These are phyloP conservation scores for Discostella pseudostelligera DNA, from an alignment of 108 stramenopile genomes.

Conservation along the genomic window DNA sequence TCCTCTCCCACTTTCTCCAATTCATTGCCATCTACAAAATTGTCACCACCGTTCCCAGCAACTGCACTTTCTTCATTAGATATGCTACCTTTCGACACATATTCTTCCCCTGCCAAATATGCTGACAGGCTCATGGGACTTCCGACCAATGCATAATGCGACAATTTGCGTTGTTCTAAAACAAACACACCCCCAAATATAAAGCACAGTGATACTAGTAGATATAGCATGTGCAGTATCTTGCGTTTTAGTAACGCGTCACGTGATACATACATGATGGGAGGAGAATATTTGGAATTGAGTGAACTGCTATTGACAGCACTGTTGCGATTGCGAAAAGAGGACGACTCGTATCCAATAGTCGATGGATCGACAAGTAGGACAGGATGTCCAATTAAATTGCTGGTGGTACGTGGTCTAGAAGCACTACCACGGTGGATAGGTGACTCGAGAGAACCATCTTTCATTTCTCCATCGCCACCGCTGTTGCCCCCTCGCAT, in stretches of 20 bases:
- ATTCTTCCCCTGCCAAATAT: constrained; percentile 30
- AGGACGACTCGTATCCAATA: constrained; percentile 25
- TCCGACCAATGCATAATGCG: constrained; percentile 38
- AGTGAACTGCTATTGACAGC: neutral
- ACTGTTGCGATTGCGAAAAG: constrained; percentile 9
- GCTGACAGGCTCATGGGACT: constrained; percentile 38
- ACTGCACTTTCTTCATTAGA: neutral
- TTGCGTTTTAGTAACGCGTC: constrained; percentile 17
- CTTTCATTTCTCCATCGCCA: neutral
- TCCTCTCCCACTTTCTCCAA: neutral
- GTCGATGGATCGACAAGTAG: constrained; percentile 31
- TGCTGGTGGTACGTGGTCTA: constrained; percentile 4
- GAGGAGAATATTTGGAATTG: neutral
- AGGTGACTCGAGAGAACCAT: neutral
- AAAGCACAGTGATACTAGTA: constrained; percentile 12
- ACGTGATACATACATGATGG: constrained; percentile 28
- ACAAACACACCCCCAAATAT: constrained; percentile 26
- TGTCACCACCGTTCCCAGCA: neutral
- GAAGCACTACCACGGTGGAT: neutral
- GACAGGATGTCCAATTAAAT: constrained; percentile 30
- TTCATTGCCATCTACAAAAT: neutral
- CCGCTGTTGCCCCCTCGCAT: neutral
- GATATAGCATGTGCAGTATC: constrained; percentile 18
- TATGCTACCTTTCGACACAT: constrained; percentile 2
- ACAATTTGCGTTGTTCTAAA: constrained; percentile 32